phyloP scores from a whole-genome alignment of 805 yeast genomes.

The Cyberlindnera suaveolens region DNA sequence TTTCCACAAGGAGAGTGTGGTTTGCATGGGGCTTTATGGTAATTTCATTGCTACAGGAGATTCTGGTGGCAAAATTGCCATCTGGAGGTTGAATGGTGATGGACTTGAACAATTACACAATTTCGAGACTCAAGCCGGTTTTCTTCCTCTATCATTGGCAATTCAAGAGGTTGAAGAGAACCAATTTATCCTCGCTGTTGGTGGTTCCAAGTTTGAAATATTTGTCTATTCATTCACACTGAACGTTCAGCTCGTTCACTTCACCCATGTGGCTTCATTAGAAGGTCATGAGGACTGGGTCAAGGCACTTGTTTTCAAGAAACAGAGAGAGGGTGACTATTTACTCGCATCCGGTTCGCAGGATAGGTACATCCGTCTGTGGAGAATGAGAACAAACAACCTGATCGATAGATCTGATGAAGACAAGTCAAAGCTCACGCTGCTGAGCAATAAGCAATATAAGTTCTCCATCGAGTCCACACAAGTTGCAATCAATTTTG shows the following conservation, averaged over 20 bases:
- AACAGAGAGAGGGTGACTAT: conserved; percentile 42
- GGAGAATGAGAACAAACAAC: conserved; percentile 65
- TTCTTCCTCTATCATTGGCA: conserved; percentile 40
- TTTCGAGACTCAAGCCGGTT: conserved; percentile 37
- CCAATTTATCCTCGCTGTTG: conserved; percentile 53
- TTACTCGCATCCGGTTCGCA: conserved; percentile 87
- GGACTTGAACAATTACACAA: conserved; percentile 24
- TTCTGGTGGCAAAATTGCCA: conserved; percentile 49
- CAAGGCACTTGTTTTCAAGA: conserved; percentile 57
- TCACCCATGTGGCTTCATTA: conserved; percentile 44
- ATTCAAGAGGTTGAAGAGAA: conserved; percentile 25
- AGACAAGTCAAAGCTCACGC: conserved; percentile 42
- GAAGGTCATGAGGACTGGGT: conserved; percentile 98
- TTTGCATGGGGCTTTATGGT: conserved; percentile 38
- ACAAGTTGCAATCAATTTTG: conserved; percentile 63
- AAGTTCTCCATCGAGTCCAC: conserved; percentile 38
- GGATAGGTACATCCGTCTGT: conserved; percentile 84
- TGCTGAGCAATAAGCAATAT: conserved; percentile 69
- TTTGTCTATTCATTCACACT: conserved; percentile 45
- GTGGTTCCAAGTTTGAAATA: conserved; percentile 57
- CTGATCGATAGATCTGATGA: conserved; percentile 52
- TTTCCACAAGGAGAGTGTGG: conserved; percentile 46
- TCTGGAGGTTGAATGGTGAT: conserved; percentile 39
- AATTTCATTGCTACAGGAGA: conserved; percentile 52
- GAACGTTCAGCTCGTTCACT: conserved; percentile 12